Evolutionary conservation across 192 early-diverging fungal species (phyloP).

Genomic region (Coemansia sp.): DNA sequence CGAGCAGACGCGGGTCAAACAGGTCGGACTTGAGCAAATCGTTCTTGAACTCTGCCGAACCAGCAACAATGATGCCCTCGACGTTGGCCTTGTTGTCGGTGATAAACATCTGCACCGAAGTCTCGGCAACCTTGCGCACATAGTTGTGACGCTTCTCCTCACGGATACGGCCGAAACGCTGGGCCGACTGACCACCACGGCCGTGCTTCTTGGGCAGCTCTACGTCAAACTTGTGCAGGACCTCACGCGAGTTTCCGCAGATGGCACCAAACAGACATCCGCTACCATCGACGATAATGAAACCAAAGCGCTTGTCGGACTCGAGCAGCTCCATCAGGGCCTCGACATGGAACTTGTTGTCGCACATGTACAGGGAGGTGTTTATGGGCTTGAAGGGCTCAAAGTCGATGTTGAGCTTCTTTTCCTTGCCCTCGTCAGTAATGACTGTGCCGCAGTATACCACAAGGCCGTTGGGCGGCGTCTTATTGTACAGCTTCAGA

Average conservation of each 20-base stretch:
- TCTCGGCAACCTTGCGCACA: constrained; percentile 96
- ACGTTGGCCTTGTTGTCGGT: constrained; percentile 75
- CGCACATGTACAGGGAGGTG: constrained; percentile 95
- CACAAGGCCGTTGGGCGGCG: constrained; percentile 94
- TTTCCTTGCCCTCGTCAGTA: constrained; percentile 99
- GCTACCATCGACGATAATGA: constrained; percentile 99
- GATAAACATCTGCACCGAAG: constrained; percentile 94
- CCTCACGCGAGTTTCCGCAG: constrained; percentile 90
- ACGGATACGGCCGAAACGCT: constrained; percentile 98
- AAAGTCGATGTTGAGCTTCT: constrained; percentile 98
- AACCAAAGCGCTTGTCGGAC: constrained; percentile 93
- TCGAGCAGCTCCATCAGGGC: constrained; percentile 88
- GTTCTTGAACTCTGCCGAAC: constrained; percentile 99
- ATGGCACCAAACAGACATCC: constrained; percentile 92
- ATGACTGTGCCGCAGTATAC: constrained; percentile 94
- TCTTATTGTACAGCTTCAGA: constrained; percentile 89
- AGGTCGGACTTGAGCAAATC: constrained; percentile 92
- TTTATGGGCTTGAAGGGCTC: constrained; percentile 99
- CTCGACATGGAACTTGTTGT: constrained; percentile 99
- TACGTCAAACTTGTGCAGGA: constrained; percentile 91
- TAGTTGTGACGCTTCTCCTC: constrained; percentile 99
- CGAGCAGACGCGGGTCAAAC: constrained; percentile 88
- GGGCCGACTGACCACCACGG: constrained; percentile 99
- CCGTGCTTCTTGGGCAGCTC: constrained; percentile 99
- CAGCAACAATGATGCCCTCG: constrained; percentile 84